A percentile compares a stretch with the other conserved stretches of the same genome.
phyloP scores from a whole-genome alignment of 352 stramenopile species.

The Pythium dissotocum region DNA sequence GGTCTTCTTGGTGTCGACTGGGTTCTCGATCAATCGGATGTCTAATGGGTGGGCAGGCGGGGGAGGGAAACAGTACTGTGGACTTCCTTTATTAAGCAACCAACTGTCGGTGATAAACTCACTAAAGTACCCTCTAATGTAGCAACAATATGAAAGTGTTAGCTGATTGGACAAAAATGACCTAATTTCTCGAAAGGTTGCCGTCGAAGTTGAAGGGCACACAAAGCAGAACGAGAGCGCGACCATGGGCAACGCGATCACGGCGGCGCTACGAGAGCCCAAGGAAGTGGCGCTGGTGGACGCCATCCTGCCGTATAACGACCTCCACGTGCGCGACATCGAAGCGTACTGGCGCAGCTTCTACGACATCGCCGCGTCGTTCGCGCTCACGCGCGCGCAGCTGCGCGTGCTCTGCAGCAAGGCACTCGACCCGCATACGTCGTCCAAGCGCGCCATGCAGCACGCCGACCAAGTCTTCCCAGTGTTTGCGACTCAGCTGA shows the following conservation, averaged over 20 bases:
- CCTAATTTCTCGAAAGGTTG: slow-evolving; percentile 20
- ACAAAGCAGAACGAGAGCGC: neutral
- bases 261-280: slow-evolving; percentile 45
- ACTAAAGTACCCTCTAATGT: neutral
- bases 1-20: slow-evolving; percentile 22
- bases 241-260: slow-evolving; percentile 65
- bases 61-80: slow-evolving; percentile 9
- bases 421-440: slow-evolving; percentile 45
- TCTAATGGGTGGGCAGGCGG: slow-evolving; percentile 32
- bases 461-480: slow-evolving; percentile 61
- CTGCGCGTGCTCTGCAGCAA: slow-evolving; percentile 67
- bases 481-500: slow-evolving; percentile 37
- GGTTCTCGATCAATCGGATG: slow-evolving; percentile 22
- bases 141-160: neutral
- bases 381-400: slow-evolving; percentile 60
- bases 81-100: neutral
- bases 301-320: slow-evolving; percentile 71
- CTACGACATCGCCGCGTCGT: slow-evolving; percentile 75
- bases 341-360: slow-evolving; percentile 84
- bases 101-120: neutral
- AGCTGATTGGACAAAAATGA: slow-evolving; percentile 29
- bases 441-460: slow-evolving; percentile 38
- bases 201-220: neutral
- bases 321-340: slow-evolving; percentile 67
- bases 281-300: slow-evolving; percentile 49